phyloP scores from a whole-genome alignment of 805 yeast genomes.

The Spathaspora sp. region DNA sequence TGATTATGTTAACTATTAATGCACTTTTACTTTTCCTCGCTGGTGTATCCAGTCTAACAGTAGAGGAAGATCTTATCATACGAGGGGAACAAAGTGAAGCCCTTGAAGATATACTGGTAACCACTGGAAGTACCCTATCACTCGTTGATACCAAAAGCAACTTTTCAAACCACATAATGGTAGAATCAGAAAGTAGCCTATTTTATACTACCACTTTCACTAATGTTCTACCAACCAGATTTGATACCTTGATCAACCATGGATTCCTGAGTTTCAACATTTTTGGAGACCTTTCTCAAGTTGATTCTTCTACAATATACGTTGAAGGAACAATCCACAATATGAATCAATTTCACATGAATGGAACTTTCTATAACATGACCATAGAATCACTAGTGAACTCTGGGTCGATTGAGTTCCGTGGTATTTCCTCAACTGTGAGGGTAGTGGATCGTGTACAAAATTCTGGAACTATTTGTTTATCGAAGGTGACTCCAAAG shows the following conservation, averaged over 20 bases:
- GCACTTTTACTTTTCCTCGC: background rate
- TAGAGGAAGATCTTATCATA: background rate
- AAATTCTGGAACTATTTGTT: background rate
- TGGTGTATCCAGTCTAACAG: background rate
- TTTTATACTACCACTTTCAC: background rate
- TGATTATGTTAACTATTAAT: background rate
- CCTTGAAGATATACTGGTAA: background rate
- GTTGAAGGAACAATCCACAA: background rate
- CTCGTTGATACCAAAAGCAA: background rate
- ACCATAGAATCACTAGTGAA: background rate
- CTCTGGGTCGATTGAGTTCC: background rate
- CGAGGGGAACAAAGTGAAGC: background rate
- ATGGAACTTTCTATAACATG: background rate
- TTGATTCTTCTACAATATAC: background rate
- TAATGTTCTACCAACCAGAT: background rate
- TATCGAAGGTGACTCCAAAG: background rate
- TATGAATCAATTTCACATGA: background rate
- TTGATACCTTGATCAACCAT: background rate
- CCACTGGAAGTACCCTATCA: background rate
- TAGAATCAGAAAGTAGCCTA: background rate
- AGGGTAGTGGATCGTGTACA: background rate
- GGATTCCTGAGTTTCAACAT: background rate
- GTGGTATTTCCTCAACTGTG: background rate
- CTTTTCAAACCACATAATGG: background rate
- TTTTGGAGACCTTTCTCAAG: background rate